Evolutionary conservation across 1,284 basidiomycete species (phyloP), one percentile per base, ranked within the genome.

Genomic region (Mrakiaceae sp.): DNA sequence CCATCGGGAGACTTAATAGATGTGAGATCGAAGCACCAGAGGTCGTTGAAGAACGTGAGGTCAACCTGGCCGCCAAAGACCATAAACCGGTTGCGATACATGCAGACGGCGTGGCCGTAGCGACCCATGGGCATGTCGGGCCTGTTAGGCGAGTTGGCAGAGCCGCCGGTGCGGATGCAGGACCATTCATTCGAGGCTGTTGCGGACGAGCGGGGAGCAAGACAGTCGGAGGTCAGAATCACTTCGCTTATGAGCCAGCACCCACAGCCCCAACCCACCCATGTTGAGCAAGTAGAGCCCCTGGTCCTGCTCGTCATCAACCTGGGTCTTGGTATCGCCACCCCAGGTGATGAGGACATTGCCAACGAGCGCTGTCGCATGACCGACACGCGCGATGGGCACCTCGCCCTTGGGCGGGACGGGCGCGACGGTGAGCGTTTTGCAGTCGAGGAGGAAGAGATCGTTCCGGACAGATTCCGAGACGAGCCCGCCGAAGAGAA

Each of bases 31-130:
- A 98, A 99, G 46, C 86, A 83, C 92, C 94, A 98, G 49, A 99
- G 77, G 76, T 99, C 96, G 74, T 95, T 93, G 75, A 97, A 81
- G 75, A 97, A 98, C 71, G 90, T 84, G 44, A 90, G 90, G 69
- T 94, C 90, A n/a, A 93, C 91, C 75, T 98, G 95, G 47, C 96
- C 96, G 68, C 96, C 96, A 73, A 97, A 98, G 52, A 98, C 83
- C 74, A 90, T 90, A 78, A 98, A 96, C 73, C 84, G 87, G 68
- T 88, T 90, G 59, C 88, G 91, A 66, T 87, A 82, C 86, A 99
- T 94, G 43, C 89, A 86, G 27, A 94, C 92, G 5, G 94, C 88
- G 77, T 99, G 96, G 0, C 96, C 96, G 73, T 98, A 98, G 60
- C 96, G 82, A 8, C 96, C 96, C 12, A 84, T 83, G 0, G 93